Evolutionary conservation across 139 green algal genomes (phyloP), one percentile per base, ranked within the genome.

Genomic region (Astrephomene gubernaculifera): DNA sequence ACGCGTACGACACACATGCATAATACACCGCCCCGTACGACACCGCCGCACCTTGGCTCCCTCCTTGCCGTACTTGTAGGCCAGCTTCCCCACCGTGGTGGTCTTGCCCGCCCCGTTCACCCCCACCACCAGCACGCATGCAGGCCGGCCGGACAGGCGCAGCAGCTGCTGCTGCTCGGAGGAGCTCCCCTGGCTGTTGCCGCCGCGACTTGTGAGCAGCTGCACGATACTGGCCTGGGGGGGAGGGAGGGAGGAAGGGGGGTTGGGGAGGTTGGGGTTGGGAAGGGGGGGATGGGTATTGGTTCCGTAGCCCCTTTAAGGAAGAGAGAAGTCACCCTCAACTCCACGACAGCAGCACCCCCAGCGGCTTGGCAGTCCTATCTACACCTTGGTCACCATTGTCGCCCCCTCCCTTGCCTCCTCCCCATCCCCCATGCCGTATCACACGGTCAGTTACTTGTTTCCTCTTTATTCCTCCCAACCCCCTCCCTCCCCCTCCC

Each of bases 91-190:
- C 45, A 86, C 79, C 29, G 79, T 86, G 38, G 97, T 99, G 5
- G 97, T 99, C 87, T 99, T 99, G 57, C 97, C 97, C 12, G 95
- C 96, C 39, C 97, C 97, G 86, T 99, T 99, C 39, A 99, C 97
- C 19, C 97, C 97, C n/a, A 98, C 95, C 36, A 99, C 92, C 45
- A 99, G 86, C 25, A 98, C 57, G 12, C 97, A 94, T 0, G 90
- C 90, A 9, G 95, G 95, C 38, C 84, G 78, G 38, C 73, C 84
- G n/a, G n/a, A n/a, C n/a, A n/a, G n/a, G n/a, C n/a, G n/a, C n/a
- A n/a, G n/a, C 79, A 69, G 35, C 33, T 71, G 71, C 72, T 69
- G 61, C 6, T 78, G 83, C 72, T 78, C 72, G 6, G 43, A 79
- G 49, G n/a, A n/a, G n/a, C n/a, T n/a, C n/a, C n/a, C n/a, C n/a